These are phyloP conservation scores for Chalciporus sp. DNA, from an alignment of 1,284 basidiomycete genomes.

Conservation along the genomic window DNA sequence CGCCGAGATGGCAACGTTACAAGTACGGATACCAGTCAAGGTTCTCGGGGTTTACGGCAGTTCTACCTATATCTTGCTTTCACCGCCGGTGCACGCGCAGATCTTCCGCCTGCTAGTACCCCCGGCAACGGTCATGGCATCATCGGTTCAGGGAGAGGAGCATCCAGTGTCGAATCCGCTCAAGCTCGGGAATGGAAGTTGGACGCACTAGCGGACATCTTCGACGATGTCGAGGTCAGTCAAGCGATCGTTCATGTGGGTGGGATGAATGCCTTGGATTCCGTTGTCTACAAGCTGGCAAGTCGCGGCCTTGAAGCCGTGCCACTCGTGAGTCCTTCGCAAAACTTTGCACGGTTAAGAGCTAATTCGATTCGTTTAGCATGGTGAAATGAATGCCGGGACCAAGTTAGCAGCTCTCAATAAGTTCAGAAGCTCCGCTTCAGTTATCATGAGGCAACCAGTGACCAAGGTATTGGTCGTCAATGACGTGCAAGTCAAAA, in stretches of 20 bases:
- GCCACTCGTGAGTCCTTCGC: slow-evolving; percentile 27
- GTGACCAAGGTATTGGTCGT: slow-evolving; percentile 81
- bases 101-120: slow-evolving; percentile 49
- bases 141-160: slow-evolving; percentile 84
- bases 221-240: slow-evolving; percentile 85
- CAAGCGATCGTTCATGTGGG: slow-evolving; percentile 92
- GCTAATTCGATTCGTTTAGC: slow-evolving; percentile 44
- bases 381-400: slow-evolving; percentile 84
- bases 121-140: slow-evolving; percentile 77
- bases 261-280: slow-evolving; percentile 80
- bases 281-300: slow-evolving; percentile 88
- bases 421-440: slow-evolving; percentile 69
- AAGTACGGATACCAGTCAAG: slow-evolving; percentile 68
- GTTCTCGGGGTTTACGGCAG: slow-evolving; percentile 84
- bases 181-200: slow-evolving; percentile 97
- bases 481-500: slow-evolving; percentile 89
- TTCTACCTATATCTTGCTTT: slow-evolving; percentile 93
- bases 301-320: slow-evolving; percentile 85
- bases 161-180: slow-evolving; percentile 79
- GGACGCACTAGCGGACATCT: slow-evolving; percentile 90
- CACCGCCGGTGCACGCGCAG: slow-evolving; percentile 78
- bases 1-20: slow-evolving; percentile 90
- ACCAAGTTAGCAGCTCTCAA: slow-evolving; percentile 79
- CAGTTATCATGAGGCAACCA: slow-evolving; percentile 61
- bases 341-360: neutral